These are phyloP conservation scores for Yamadazyma sp. DNA, from an alignment of 1,139 yeast genomes.

Conservation along the genomic window DNA sequence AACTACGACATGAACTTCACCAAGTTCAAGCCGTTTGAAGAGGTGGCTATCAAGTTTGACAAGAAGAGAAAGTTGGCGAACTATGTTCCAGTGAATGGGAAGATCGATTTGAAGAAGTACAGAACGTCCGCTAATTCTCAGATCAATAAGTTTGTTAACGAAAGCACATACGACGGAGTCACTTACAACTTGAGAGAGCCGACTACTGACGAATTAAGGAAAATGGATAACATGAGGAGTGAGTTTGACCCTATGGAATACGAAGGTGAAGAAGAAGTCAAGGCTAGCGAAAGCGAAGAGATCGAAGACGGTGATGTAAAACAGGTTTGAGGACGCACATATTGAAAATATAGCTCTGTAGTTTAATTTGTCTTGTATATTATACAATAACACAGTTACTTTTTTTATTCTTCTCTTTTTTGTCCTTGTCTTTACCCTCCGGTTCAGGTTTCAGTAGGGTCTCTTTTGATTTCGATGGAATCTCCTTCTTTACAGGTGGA, in stretches of 20 bases:
- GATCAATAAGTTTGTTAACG: constrained; percentile 51
- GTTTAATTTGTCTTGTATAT: constrained; percentile 8
- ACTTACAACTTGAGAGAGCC: constrained; percentile 71
- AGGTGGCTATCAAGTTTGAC: constrained; percentile 43
- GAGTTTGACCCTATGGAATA: constrained; percentile 76
- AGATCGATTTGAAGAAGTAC: constrained; percentile 80
- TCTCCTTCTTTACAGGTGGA: constrained; percentile 15
- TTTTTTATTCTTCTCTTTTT: constrained; percentile 17
- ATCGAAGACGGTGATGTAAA: constrained; percentile 23
- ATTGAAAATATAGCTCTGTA: not conserved
- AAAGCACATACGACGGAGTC: constrained; percentile 54
- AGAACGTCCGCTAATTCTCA: constrained; percentile 55
- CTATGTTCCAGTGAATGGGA: constrained; percentile 77
- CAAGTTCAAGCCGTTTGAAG: constrained; percentile 46
- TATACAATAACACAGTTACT: constrained; percentile 21
- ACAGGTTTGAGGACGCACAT: constrained; percentile 13
- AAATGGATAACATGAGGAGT: constrained; percentile 67
- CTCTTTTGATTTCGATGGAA: constrained; percentile 2
- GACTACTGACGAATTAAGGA: constrained; percentile 64
- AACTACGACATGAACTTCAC: constrained; percentile 79
- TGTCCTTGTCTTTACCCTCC: constrained; percentile 11
- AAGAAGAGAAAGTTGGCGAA: constrained; percentile 60
- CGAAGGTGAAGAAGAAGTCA: constrained; percentile 51
- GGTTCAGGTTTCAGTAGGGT: constrained; percentile 8
- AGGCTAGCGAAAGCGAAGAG: constrained; percentile 17